Evolutionary conservation across 257 asterid genomes (phyloP), one percentile per base, ranked within the genome.

Genomic region (Ocimum tenuiflorum): DNA sequence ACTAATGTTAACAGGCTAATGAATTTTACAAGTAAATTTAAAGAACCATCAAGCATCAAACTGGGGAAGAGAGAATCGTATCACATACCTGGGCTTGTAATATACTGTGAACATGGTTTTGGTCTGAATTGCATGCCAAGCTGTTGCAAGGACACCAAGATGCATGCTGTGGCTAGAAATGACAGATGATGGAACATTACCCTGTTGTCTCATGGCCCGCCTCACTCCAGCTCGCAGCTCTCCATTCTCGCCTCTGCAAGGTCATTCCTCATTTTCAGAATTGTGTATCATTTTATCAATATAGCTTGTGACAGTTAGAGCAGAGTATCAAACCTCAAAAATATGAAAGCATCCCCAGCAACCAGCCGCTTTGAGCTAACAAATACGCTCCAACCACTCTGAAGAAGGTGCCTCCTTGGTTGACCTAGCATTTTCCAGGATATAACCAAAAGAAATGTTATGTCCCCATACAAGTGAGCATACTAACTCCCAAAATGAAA

Each of bases 131-230:
- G 99, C 96, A 76, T 94, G 99, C 94, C 90, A 86, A 60, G 99
- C 99, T 51, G 99, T 94, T 38, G 99, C 99, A 17, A 90, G 89
- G 62, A 94, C 99, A 68, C 97, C 99, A 35, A 90, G 99, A 78
- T 94, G 97, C 99, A 94, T 94, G 85, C 99, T 90, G 76, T 94
- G 97, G 79, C 99, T 94, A 29, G 99, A 94, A 71, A 94, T 94
- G 72, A 94, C 99, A 0, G 99, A 90, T 58, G 99, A 88, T 50
- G 99, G 97, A 42, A 88, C 86, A 73, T 83, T 86, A 22, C 95
- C 81, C 71, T 86, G 96, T 43, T 90, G 99, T 67, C 99, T 83
- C 96, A 90, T 83, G 49, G 97, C 96, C n/a, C 97, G 96, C 54
- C 99, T 78, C 57, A 94, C 97, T 43, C 99, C 99, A 73, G 86